These are phyloP conservation scores for Moesziomyces sp. DNA, from an alignment of 1,284 basidiomycete species.

Conservation along the genomic window DNA sequence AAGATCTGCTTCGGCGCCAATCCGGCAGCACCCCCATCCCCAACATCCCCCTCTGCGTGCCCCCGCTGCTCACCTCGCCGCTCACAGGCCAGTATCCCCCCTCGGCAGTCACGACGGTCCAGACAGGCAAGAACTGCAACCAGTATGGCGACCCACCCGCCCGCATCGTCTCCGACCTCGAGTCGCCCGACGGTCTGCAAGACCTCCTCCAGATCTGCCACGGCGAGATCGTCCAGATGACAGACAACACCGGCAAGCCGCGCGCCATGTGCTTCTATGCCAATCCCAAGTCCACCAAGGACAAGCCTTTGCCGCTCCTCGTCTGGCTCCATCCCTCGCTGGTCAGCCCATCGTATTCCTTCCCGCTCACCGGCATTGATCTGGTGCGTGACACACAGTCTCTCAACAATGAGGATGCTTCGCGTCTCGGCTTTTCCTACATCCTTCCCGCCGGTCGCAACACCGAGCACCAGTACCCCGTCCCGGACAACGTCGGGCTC, in stretches of 20 bases:
- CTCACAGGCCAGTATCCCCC: constrained; percentile 14
- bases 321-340: constrained; percentile 28
- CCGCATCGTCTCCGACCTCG: constrained; percentile 9
- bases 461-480: constrained; percentile 25
- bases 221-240: constrained; percentile 19
- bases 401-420: constrained; percentile 20
- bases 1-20: constrained; percentile 19
- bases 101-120: constrained; percentile 30
- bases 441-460: constrained; percentile 29
- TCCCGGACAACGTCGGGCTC: constrained; percentile 20
- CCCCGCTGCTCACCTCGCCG: constrained; percentile 14
- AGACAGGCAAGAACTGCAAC: constrained; percentile 23
- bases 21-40: neutral
- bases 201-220: constrained; percentile 24
- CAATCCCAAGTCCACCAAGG: constrained; percentile 24
- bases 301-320: constrained; percentile 27
- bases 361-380: constrained; percentile 25
- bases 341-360: constrained; percentile 2
- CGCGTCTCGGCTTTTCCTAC: constrained; percentile 26
- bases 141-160: constrained; percentile 25
- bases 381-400: constrained; percentile 20
- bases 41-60: constrained; percentile 9
- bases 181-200: constrained; percentile 24
- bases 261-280: constrained; percentile 31
- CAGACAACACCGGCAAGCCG: constrained; percentile 12